Evolutionary conservation across 805 yeast species (phyloP), one percentile per base, ranked within the genome.

Genomic region (Priceomyces castillae): DNA sequence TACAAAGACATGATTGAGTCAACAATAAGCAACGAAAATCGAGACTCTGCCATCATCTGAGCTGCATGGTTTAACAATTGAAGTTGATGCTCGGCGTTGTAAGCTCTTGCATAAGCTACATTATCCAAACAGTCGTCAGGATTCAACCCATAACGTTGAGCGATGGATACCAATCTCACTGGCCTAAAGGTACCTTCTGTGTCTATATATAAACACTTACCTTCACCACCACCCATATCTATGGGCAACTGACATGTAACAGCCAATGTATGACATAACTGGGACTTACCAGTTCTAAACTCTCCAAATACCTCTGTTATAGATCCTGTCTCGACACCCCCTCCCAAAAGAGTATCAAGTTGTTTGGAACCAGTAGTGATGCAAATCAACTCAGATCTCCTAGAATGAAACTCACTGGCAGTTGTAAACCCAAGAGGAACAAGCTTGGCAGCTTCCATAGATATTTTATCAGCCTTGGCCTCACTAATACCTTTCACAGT

Each of bases 191-290:
- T 94, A 15, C 97, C 97, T 61, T 92, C 99, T 0, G 98, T 92
- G 59, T 94, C 99, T 47, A 94, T 90, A 61, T 87, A 94, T 43
- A 94, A 72, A 64, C 97, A 92, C 65, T 94, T 90, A 26, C 99
- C 99, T 69, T 94, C 99, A 40, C 97, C 99, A 47, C 99, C 99
- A 33, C 97, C 97, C 85, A 86, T 84, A 59, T 90, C 97, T 40
- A 92, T 80, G 3, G 98, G 98, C 43, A 94, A 72, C 65, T 92
- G 99, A 63, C 98, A 92, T 2, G 97, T 92, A 5, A 94, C 96
- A 0, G 98, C 96, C 43, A 94, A 74, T 1, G 98, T 94, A 62
- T 94, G 99, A 65, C 99, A 94, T 37, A 94, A 69, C 70, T 94
- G 99, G 3, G 97, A 89, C 62, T 94, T 94, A 37, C 99, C 99